Evolutionary conservation across 2,329 filamentous ascomycete species (phyloP).

Genomic region (Trichoderma oligosporum): DNA sequence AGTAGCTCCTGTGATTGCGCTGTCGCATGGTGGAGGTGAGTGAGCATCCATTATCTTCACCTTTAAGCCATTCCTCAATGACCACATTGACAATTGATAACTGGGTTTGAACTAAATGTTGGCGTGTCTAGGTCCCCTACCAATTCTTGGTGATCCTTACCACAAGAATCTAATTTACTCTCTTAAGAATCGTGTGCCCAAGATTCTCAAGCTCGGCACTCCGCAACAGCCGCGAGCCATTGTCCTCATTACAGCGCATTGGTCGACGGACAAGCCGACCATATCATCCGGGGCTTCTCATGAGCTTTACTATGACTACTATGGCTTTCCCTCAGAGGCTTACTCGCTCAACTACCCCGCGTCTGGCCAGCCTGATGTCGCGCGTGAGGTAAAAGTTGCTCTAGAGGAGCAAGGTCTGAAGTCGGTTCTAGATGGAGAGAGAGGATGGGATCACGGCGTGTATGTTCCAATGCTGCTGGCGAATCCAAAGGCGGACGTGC

Average conservation of each 20-base stretch:
- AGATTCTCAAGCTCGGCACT: slow-evolving; percentile 52
- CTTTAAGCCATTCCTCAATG: background rate
- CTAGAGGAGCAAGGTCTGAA: slow-evolving; percentile 46
- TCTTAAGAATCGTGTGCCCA: slow-evolving; percentile 50
- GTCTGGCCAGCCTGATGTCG: slow-evolving; percentile 51
- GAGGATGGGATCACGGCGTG: slow-evolving; percentile 59
- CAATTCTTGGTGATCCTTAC: slow-evolving; percentile 51
- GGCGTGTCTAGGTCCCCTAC: slow-evolving; percentile 47
- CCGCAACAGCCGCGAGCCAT: slow-evolving; percentile 49
- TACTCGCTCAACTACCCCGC: slow-evolving; percentile 56
- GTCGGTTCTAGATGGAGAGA: slow-evolving; percentile 36
- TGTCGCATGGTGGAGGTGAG: slow-evolving; percentile 49
- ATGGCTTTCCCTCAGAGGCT: slow-evolving; percentile 53
- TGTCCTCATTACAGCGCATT: slow-evolving; percentile 57
- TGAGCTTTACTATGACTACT: slow-evolving; percentile 55
- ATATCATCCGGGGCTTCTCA: slow-evolving; percentile 49
- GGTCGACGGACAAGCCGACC: slow-evolving; percentile 47
- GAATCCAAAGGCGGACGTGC: slow-evolving; percentile 48
- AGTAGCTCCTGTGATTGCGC: slow-evolving; percentile 43
- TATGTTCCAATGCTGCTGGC: slow-evolving; percentile 56
- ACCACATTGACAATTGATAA: background rate
- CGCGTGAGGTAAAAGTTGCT: slow-evolving; percentile 44
- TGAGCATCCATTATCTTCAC: background rate
- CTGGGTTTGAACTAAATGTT: no score
- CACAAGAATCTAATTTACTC: slow-evolving; percentile 51